These are phyloP conservation scores for Entophlyctis luteolus DNA, from an alignment of 192 early-diverging fungal genomes.

Conservation along the genomic window DNA sequence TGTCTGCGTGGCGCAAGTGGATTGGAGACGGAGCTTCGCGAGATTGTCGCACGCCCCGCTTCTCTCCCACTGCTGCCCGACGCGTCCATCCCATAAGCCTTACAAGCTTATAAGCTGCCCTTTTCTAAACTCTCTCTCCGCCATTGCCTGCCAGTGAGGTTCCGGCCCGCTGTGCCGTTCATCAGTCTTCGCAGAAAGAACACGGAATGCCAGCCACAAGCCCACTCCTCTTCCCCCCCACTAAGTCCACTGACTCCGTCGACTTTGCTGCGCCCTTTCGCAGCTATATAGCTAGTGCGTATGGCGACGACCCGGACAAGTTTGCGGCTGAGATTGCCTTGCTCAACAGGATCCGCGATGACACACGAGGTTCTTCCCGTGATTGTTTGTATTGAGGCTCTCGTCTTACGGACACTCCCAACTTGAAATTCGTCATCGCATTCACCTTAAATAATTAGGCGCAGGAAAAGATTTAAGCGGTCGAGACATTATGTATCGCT, in stretches of 20 bases:
- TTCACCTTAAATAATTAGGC: too few relatives aligned
- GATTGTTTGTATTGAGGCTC: not conserved
- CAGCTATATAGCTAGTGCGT: slow-evolving; percentile 74
- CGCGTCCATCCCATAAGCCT: too few relatives aligned
- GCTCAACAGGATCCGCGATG: slow-evolving; percentile 89
- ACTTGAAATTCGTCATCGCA: not conserved
- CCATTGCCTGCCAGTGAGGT: too few relatives aligned
- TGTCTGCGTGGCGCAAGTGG: too few relatives aligned
- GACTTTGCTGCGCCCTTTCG: slow-evolving; percentile 86
- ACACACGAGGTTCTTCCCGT: slow-evolving; percentile 78
- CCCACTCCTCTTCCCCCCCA: slow-evolving; percentile 50
- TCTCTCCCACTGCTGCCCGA: too few relatives aligned
- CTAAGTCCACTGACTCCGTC: slow-evolving; percentile 85
- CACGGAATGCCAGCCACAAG: not conserved
- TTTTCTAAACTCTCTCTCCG: too few relatives aligned
- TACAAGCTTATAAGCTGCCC: too few relatives aligned
- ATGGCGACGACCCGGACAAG: slow-evolving; percentile 92
- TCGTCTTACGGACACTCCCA: not conserved
- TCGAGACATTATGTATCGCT: slow-evolving; percentile 89
- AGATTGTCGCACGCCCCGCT: too few relatives aligned
- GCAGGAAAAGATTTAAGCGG: slow-evolving; percentile 92
- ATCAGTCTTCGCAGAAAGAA: too few relatives aligned
- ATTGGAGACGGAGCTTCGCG: too few relatives aligned
- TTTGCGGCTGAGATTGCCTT: slow-evolving; percentile 77
- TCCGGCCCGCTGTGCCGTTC: too few relatives aligned